Evolutionary conservation across 2,329 filamentous ascomycete genomes (phyloP), one percentile per base, ranked within the genome.

Genomic region (Aspergillus piperis): DNA sequence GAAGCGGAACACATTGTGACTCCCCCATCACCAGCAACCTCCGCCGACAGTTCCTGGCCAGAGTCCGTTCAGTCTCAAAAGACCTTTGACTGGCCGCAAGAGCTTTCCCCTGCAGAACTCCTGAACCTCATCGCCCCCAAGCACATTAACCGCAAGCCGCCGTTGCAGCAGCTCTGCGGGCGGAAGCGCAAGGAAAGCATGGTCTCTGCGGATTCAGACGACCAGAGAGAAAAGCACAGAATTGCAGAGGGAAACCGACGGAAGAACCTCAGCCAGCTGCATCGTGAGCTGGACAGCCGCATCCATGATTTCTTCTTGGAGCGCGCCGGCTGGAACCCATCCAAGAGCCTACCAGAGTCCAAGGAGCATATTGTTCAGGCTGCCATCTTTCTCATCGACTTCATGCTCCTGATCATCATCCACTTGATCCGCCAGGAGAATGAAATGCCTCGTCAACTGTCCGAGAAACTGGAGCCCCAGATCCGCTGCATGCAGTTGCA

Each of bases 361-460:
- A 77, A 77, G 66, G 75, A 77, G 58, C 75, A 77, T 60, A 77
- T 77, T 19, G 73, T 77, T 11, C 73, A 76, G 64, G 75, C 70
- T 7, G 72, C 75, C 3, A 72, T 77, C 56, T 74, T 71, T 53
- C 66, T 77, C 13, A 72, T 77, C 44, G 75, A 77, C 60, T 77
- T 77, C 57, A 75, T 77, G 72, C 69, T 73, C 30, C 60, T 71
- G 19, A 72, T 76, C 47, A 76, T 77, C 39, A 65, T 73, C 11
- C 69, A 72, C 55, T 65, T 76, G 38, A 71, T 77, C 56, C 70
- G 70, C 48, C 71, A 73, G 61, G 74, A 76, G 51, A 72, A 71
- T 44, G 64, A 75, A 55, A 68, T 74, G 54, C 68, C 73, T 7
- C 69, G 69, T 11, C 72, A 77, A 44, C 65, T 76, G 11, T 71